Base-by-base conservation (phyloP, 257 asterid genomes). In the Agastache rugosa region DNA sequence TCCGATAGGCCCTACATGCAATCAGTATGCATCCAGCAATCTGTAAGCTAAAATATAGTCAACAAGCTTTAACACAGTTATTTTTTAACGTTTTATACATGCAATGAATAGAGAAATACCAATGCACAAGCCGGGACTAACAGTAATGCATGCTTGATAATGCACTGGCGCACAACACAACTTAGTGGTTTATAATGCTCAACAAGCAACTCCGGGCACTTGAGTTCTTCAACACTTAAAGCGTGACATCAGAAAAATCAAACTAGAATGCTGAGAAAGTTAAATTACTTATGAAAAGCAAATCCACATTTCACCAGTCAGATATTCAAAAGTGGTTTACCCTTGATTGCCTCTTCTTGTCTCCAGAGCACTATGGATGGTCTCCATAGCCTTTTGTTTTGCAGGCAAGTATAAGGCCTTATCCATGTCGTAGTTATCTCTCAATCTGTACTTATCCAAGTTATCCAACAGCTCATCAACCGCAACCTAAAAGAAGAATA, bases 161-260 rank as follows among this genome's bases (percentile, higher is more conserved):
- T 66, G 94, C 93, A 90, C 53, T 81, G 85, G 22, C 88, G 87
- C 75, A 83, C 66, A 71, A 62, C 82, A 83, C 98, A 91, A 66
- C 85, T 77, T 56, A 86, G 83, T 63, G 96, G 88, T 79, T 84
- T 88, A 77, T 91, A 90, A 68, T 77, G 83, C 70, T 70, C 71
- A 45, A 87, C 96, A 56, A 91, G 90, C 64, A 71, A 76, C 79
- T 88, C 93, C 8, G 97, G 90, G 81, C 96, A 93, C 85, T 90
- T 93, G 83, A 91, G 79, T 84, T 89, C 96, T 79, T 87, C 91
- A 75, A 81, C 78, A 67, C 98, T 93, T 78, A 62, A 74, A 41
- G 81, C 50, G 75, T 69, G 44, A 53, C 53, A 34, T 60, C 44
- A 59, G 35, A 72, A 68, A 39, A 71, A 35, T 68, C 63, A 39